Evolutionary conservation across 2,329 filamentous ascomycete genomes (phyloP).

Genomic region (Zymoseptoria passerinii): DNA sequence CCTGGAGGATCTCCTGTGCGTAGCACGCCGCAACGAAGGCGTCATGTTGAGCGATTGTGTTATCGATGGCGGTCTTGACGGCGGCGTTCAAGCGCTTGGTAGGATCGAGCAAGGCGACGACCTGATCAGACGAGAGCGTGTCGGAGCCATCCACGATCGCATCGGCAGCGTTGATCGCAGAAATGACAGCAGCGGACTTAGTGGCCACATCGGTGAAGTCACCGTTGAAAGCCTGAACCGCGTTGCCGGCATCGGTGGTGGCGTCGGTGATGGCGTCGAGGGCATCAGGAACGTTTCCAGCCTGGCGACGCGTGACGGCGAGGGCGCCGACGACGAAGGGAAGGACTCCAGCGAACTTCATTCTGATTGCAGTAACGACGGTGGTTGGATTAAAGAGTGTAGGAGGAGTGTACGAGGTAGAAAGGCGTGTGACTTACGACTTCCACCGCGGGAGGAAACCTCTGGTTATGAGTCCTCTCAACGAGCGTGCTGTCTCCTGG

Average conservation of each 20-base stretch:
- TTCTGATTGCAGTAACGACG: not conserved
- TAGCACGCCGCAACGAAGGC: not conserved
- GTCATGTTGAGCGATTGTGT: not conserved
- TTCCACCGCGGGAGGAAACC: not conserved
- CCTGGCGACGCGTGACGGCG: not conserved
- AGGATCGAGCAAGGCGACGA: not conserved
- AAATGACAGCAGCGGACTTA: not conserved
- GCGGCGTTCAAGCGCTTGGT: not conserved
- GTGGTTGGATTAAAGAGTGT: not conserved
- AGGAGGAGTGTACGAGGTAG: not conserved
- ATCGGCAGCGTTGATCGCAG: not conserved
- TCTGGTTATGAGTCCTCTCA: not conserved
- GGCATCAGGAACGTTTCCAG: not conserved
- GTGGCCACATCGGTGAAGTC: not conserved
- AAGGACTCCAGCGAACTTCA: not conserved
- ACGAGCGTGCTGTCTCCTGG: not conserved
- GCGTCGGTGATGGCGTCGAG: not conserved
- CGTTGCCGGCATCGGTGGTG: not conserved
- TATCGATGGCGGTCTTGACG: not conserved
- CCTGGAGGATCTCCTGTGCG: not conserved
- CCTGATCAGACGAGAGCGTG: not conserved
- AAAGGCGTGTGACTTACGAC: not conserved
- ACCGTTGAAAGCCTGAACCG: not conserved
- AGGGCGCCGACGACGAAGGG: not conserved
- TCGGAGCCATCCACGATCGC: not conserved